These are phyloP conservation scores for Rhynchosporium graminicola DNA, from an alignment of 2,329 filamentous ascomycete genomes.

Conservation along the genomic window DNA sequence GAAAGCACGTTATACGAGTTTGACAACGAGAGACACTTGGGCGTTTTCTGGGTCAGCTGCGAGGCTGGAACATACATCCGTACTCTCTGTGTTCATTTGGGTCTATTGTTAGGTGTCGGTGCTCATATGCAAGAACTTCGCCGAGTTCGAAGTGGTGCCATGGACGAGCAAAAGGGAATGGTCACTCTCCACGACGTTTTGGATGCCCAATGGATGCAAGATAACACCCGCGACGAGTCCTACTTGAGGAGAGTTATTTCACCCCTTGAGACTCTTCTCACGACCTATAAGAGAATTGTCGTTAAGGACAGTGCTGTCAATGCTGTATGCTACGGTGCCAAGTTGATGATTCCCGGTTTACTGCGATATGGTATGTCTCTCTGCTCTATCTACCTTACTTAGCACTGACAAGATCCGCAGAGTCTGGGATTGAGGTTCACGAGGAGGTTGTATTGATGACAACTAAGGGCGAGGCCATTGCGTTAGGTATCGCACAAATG, in stretches of 20 bases:
- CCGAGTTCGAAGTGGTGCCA: slow-evolving; percentile 89
- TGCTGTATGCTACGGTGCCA: slow-evolving; percentile 97
- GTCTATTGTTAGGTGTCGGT: slow-evolving; percentile 74
- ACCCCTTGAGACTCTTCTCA: slow-evolving; percentile 88
- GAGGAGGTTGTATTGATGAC: slow-evolving; percentile 98
- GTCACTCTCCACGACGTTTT: slow-evolving; percentile 94
- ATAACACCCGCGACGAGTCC: slow-evolving; percentile 93
- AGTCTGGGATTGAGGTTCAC: slow-evolving; percentile 86
- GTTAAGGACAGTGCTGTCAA: slow-evolving; percentile 98
- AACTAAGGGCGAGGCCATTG: slow-evolving; percentile 98
- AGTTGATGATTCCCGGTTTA: slow-evolving; percentile 97
- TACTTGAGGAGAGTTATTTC: slow-evolving; percentile 90
- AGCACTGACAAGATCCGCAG: slow-evolving; percentile 48
- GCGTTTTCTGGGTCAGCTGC: slow-evolving; percentile 99
- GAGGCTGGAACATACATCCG: slow-evolving; percentile 98
- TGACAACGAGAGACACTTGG: slow-evolving; percentile 95
- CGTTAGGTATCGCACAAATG: slow-evolving; percentile 95
- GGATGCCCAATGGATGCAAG: slow-evolving; percentile 93
- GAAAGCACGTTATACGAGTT: slow-evolving; percentile 97
- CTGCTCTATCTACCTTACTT: slow-evolving; percentile 4
- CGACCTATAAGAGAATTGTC: slow-evolving; percentile 92
- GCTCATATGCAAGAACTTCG: slow-evolving; percentile 98
- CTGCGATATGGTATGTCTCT: slow-evolving; percentile 75
- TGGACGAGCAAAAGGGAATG: slow-evolving; percentile 86
- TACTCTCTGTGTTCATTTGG: slow-evolving; percentile 94